Evolutionary conservation across 768 basidiomycete species (phyloP), one percentile per base, ranked within the genome.

Genomic region (Tylopilus sp.): DNA sequence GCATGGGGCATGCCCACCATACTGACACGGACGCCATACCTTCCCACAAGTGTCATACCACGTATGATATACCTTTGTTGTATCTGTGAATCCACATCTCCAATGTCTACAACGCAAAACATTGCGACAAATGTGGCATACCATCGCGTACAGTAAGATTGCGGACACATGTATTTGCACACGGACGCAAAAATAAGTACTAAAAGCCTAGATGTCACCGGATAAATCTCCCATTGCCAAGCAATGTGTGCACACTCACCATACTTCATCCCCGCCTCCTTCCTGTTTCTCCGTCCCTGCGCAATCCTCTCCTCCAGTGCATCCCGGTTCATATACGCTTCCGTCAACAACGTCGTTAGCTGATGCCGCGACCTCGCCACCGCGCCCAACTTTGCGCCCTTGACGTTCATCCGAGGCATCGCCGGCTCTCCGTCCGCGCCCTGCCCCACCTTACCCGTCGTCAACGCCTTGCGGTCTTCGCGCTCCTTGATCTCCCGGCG

Each of bases 181-280:
- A n/a, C n/a, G n/a, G n/a, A n/a, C n/a, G n/a, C n/a, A n/a, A 35
- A 48, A 8, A 4, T 21, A 36, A 1, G 30, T 7, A 46, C 39
- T 58, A 68, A 54, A 68, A 68, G 20, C 66, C 67, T 67, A 36
- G 4, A 47, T 17, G 15, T 6, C 22, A 8, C 9, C 20, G 25
- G 12, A 28, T 11, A 4, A 51, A 6, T 18, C 7, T 9, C 21
- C 11, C 15, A 35, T 6, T 35, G 15, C 2, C 33, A 35, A 15
- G 3, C 12, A 8, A 23, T n/a, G n/a, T 3, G 8, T 1, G 28
- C 42, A 25, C n/a, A 71, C 78, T 53, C 59, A 86, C 91, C 91
- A 59, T 94, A 93, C 77, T 93, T 94, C 70, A 90, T 92, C 10
- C 91, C 91, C 0, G 91, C 90, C 63, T 91, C 88, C 66, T 93